These are phyloP conservation scores for Aspergillus phoenicis DNA, from an alignment of 2,329 filamentous ascomycete genomes.

Conservation along the genomic window DNA sequence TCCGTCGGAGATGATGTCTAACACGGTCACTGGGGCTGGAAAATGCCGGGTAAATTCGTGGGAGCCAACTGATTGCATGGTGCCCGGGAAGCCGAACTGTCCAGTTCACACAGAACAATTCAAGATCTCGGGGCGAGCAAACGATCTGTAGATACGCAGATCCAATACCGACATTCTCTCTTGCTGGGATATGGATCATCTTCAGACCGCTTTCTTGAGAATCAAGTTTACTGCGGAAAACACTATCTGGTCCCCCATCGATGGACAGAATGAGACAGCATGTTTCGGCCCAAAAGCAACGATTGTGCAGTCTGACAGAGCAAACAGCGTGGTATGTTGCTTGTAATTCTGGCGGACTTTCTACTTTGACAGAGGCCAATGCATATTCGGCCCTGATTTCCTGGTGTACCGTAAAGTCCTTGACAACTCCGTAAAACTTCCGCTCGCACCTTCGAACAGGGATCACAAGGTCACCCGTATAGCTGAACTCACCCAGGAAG, in stretches of 20 bases:
- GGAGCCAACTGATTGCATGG: conserved; percentile 28
- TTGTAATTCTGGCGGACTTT: conserved; percentile 15
- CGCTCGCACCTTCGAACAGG: conserved; percentile 31
- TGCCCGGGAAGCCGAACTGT: conserved; percentile 17
- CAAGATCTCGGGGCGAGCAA: conserved; percentile 29
- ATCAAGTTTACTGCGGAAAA: conserved; percentile 25
- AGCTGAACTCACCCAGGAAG: conserved; percentile 33
- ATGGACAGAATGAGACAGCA: conserved; percentile 33
- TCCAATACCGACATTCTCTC: conserved; percentile 14
- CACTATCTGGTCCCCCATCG: conserved; percentile 34
- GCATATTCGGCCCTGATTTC: conserved; percentile 20
- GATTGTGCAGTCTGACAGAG: conserved; percentile 31
- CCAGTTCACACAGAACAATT: conserved; percentile 33
- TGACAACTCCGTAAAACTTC: conserved; percentile 33
- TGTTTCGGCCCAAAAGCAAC: conserved; percentile 33
- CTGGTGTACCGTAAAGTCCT: conserved; percentile 33
- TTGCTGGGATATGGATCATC: conserved; percentile 23
- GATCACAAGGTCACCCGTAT: conserved; percentile 27
- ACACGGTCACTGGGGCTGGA: conserved; percentile 12
- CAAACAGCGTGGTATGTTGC: conserved; percentile 34
- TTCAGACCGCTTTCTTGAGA: conserved; percentile 14
- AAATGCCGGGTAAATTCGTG: conserved; percentile 27
- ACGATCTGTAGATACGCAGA: conserved; percentile 26
- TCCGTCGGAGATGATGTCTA: conserved; percentile 16
- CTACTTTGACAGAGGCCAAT: conserved; percentile 8